These are phyloP conservation scores for Colletotrichum plurivorum DNA, from an alignment of 2,329 filamentous ascomycete genomes.

Conservation along the genomic window DNA sequence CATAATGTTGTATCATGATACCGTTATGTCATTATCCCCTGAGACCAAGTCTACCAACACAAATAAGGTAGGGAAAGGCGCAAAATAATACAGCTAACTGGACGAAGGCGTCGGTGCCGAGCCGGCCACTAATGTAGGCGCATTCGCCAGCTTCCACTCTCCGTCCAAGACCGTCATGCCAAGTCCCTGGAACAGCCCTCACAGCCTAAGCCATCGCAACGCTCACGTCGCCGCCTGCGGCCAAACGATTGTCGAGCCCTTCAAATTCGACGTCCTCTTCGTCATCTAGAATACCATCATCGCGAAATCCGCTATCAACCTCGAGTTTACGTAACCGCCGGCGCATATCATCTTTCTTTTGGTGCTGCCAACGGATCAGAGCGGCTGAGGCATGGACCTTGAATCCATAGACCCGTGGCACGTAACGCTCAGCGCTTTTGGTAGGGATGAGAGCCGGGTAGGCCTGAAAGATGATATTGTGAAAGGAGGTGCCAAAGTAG, in stretches of 20 bases:
- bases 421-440: constrained; percentile 89
- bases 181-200: too few relatives aligned
- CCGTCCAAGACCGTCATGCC: too few relatives aligned
- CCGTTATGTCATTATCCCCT: constrained; percentile 35
- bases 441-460: constrained; percentile 90
- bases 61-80: neutral
- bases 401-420: constrained; percentile 94
- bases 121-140: too few relatives aligned
- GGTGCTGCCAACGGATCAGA: constrained; percentile 91
- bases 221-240: constrained; percentile 42
- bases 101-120: too few relatives aligned
- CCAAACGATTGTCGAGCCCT: constrained; percentile 50
- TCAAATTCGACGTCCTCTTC: constrained; percentile 67
- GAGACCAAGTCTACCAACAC: constrained; percentile 22
- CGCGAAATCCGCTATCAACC: constrained; percentile 85
- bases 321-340: constrained; percentile 78
- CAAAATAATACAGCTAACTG: too few relatives aligned
- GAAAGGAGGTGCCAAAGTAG: constrained; percentile 98
- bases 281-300: constrained; percentile 72
- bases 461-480: constrained; percentile 99
- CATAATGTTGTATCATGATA: constrained; percentile 18
- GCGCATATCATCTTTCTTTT: constrained; percentile 85
- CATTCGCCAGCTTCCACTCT: too few relatives aligned
- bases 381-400: constrained; percentile 92
- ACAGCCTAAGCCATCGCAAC: constrained; percentile 22